Evolutionary conservation across 2,329 filamentous ascomycete species (phyloP), one percentile per base, ranked within the genome.

Genomic region (Stylonectria norvegica): DNA sequence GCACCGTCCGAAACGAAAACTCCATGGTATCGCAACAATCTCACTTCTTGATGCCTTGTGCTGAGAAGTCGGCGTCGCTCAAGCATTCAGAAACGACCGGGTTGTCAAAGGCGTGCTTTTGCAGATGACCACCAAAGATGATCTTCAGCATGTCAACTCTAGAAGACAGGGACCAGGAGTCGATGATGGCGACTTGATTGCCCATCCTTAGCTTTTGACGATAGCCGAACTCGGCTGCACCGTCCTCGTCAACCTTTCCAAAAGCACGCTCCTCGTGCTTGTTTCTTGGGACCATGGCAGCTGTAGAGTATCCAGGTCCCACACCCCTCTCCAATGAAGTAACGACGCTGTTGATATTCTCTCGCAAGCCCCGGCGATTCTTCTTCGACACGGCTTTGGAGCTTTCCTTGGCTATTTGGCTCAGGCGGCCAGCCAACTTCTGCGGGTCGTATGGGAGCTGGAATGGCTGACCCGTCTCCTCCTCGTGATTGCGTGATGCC

Each of bases 251-350:
- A 5, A 60, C 55, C 43, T 66, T 67, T 4, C 59, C 60, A 4
- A 65, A 62, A 15, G 66, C 66, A 0, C 66, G 69, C 42, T 73
- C 64, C 2, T 69, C 67, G 41, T 72, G 70, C 27, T 60, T 62
- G 12, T 25, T 7, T 17, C 63, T 63, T 5, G 63, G 63, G 41
- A 65, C 23, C 55, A 62, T 56, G 50, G 65, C 40, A 2, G 75
- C 72, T 1, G 69, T 75, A 5, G 75, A 76, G 52, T 77, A 79
- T 22, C 68, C 72, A 0, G 76, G 76, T 0, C 76, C 76, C 28
- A 73, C 72, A 28, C 73, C 71, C 3, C 68, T 67, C 54, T 78
- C 74, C 2, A 79, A 64, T 2, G 75, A 78, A 0, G 73, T 78
- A 30, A 75, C 65, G 33, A 78, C 72, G 52, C 73, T 77, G 31